Conservation (phyloP, 202 grass and related monocot species). For the Saccharum hybrid region DNA sequence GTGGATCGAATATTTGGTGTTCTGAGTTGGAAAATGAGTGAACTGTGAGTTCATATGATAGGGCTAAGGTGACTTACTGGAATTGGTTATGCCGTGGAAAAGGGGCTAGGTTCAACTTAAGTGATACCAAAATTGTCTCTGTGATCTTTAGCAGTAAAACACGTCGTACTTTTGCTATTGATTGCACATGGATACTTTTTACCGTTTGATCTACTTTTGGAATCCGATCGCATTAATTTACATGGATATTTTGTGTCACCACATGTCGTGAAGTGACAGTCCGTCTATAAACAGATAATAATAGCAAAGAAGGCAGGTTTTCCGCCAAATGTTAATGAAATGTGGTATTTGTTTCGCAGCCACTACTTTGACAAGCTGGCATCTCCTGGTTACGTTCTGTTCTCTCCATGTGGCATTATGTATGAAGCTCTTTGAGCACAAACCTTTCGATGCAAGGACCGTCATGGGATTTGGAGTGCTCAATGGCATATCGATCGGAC, state of each 20-base stretch:
- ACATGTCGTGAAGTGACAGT: not conserved
- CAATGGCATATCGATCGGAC: constrained; percentile 97
- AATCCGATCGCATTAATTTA: constrained; percentile 1
- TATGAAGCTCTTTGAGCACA: constrained; percentile 97
- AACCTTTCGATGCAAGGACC: constrained; percentile 88
- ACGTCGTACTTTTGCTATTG: not conserved
- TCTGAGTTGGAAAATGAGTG: constrained; percentile 11
- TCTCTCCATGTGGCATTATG: constrained; percentile 96
- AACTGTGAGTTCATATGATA: constrained; percentile 19
- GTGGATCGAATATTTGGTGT: not conserved
- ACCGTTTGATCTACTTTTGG: not conserved
- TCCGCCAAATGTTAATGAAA: constrained; percentile 1
- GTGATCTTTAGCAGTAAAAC: constrained; percentile 20
- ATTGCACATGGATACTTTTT: not conserved
- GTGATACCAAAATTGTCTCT: not conserved
- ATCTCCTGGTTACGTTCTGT: constrained; percentile 97
- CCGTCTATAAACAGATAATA: constrained; percentile 17
- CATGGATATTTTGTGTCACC: constrained; percentile 10
- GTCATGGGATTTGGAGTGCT: constrained; percentile 97
- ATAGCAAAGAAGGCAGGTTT: not conserved
- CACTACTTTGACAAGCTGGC: constrained; percentile 99
- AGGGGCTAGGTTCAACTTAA: constrained; percentile 27
- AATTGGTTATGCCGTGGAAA: not conserved
- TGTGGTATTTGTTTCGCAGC: constrained; percentile 55
- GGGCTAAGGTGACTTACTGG: not conserved